Evolutionary conservation across 495 filamentous ascomycete species (phyloP).

Genomic region (Talaromyces stipitatus): DNA sequence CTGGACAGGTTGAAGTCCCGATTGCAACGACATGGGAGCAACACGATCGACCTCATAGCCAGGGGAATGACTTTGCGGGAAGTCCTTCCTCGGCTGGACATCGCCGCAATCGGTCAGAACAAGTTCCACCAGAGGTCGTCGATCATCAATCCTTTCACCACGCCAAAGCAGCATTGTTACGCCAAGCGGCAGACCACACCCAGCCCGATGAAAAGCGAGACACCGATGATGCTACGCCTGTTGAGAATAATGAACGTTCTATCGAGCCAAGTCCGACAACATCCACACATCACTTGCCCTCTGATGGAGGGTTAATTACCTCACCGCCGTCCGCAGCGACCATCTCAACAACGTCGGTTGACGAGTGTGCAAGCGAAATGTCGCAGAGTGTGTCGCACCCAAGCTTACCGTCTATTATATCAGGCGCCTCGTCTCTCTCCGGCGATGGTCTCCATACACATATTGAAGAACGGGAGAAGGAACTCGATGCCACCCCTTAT

Average conservation of each 20-base stretch:
- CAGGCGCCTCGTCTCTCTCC: constrained; percentile 74
- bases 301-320: constrained; percentile 24
- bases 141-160: constrained; percentile 36
- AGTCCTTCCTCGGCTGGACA: constrained; percentile 11
- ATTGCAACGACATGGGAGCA: constrained; percentile 36
- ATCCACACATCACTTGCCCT: neutral
- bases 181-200: constrained; percentile 17
- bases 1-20: constrained; percentile 52
- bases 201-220: neutral
- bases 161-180: constrained; percentile 33
- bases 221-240: neutral
- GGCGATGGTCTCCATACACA: constrained; percentile 26
- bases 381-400: constrained; percentile 64
- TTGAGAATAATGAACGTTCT: neutral
- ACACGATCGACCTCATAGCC: constrained; percentile 12
- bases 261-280: neutral
- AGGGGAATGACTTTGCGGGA: neutral
- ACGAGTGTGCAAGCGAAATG: constrained; percentile 49
- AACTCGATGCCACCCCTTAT: constrained; percentile 15
- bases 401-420: constrained; percentile 67
- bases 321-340: constrained; percentile 50
- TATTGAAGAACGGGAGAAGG: constrained; percentile 20
- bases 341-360: constrained; percentile 41
- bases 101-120: constrained; percentile 32
- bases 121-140: constrained; percentile 26